Percentiles rank a stretch among this genome's conserved stretches.
phyloP scores from a whole-genome alignment of 2,329 filamentous ascomycete genomes.

The Cladosporium austrohemisphaericum region DNA sequence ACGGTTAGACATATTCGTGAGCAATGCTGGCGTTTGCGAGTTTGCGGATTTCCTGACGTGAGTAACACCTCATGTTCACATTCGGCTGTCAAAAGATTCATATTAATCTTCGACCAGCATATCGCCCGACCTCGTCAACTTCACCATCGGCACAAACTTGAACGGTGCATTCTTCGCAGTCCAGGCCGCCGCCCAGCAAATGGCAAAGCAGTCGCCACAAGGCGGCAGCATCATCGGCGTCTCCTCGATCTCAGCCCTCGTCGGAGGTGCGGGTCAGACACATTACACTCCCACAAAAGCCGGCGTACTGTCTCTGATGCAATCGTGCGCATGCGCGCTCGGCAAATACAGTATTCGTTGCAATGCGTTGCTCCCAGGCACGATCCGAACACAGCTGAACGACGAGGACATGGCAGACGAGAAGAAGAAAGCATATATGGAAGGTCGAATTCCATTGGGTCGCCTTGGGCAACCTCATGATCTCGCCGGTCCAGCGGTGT shows the following conservation, averaged over 20 bases:
- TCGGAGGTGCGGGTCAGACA: constrained; percentile 72
- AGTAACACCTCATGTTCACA: constrained; percentile 1
- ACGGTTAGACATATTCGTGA: constrained; percentile 66
- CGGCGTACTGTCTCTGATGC: constrained; percentile 75
- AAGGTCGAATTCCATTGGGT: constrained; percentile 74
- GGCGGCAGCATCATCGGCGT: constrained; percentile 79
- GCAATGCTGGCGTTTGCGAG: constrained; percentile 82
- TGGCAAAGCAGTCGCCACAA: constrained; percentile 55
- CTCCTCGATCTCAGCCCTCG: constrained; percentile 68
- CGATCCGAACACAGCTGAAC: constrained; percentile 78
- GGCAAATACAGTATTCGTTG: constrained; percentile 74
- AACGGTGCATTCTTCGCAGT: constrained; percentile 84
- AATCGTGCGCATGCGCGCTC: constrained; percentile 74
- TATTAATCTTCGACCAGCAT: constrained; percentile 46
- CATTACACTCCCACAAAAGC: constrained; percentile 91
- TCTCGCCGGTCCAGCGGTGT: constrained; percentile 78
- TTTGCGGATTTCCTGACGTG: constrained; percentile 82
- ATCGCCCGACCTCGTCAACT: constrained; percentile 63
- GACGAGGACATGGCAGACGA: constrained; percentile 75
- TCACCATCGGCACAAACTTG: constrained; percentile 75
- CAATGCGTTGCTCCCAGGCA: constrained; percentile 79
- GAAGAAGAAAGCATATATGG: constrained; percentile 71
- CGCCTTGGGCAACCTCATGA: constrained; percentile 69
- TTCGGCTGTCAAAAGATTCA: not conserved
- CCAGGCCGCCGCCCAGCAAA: constrained; percentile 79